These are phyloP conservation scores for Eimeria tenella DNA, from an alignment of 169 alveolate genomes.

Conservation along the genomic window DNA sequence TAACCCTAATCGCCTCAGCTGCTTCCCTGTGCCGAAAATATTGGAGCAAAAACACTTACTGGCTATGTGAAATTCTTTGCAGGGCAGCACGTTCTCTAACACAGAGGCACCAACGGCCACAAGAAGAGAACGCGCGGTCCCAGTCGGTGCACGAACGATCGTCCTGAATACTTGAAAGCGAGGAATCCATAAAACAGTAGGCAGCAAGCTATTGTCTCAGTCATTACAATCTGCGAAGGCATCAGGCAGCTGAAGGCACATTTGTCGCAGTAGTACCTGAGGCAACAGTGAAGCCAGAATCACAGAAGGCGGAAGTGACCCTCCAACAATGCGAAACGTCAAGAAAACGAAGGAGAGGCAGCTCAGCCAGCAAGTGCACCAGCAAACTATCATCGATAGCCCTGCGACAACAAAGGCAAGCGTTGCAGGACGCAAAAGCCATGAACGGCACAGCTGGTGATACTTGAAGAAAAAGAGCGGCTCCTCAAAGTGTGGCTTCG, in stretches of 20 bases:
- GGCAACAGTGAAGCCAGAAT: conserved; percentile 45
- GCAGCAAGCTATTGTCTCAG: neutral
- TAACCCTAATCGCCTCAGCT: conserved; percentile 70
- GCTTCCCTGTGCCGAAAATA: conserved; percentile 44
- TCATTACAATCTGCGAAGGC: neutral
- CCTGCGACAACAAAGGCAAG: conserved; percentile 51
- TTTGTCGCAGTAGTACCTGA: conserved; percentile 28
- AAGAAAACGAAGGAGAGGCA: conserved; percentile 61
- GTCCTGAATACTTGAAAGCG: too few relatives aligned
- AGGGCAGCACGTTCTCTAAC: neutral
- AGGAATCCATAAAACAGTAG: neutral
- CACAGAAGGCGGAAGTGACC: conserved; percentile 74
- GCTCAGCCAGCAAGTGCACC: conserved; percentile 67
- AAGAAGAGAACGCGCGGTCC: neutral
- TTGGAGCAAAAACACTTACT: too few relatives aligned
- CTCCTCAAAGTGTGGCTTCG: too few relatives aligned
- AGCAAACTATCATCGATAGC: conserved; percentile 62
- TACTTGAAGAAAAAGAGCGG: too few relatives aligned
- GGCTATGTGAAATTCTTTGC: neutral
- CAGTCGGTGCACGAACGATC: too few relatives aligned
- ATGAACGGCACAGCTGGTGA: too few relatives aligned
- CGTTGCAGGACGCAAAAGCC: neutral
- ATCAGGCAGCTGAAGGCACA: neutral
- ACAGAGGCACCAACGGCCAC: neutral
- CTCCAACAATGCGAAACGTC: conserved; percentile 80